Conservation (phyloP, 495 filamentous ascomycete species). For the Aspergillus baeticus region DNA sequence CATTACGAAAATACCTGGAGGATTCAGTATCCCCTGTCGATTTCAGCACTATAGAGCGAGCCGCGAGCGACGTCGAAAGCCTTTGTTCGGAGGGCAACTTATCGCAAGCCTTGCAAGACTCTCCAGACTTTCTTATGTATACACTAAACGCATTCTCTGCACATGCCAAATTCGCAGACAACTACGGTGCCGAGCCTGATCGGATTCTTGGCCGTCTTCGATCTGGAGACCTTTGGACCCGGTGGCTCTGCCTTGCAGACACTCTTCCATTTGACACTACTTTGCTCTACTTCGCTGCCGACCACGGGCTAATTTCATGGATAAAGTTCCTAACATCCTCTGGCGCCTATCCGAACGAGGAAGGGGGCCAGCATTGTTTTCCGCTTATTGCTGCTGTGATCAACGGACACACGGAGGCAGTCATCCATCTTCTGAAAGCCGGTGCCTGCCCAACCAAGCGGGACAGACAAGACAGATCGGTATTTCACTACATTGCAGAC, state of each 20-base stretch:
- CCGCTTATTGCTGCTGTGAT: not conserved
- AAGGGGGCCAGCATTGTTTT: not conserved
- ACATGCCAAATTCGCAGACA: not conserved
- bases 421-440: not conserved
- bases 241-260: not conserved
- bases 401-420: not conserved
- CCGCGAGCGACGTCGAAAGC: not conserved
- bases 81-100: not conserved
- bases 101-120: not conserved
- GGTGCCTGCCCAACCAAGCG: not conserved
- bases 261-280: not conserved
- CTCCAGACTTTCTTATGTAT: not conserved
- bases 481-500: too few species aligned
- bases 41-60: not conserved
- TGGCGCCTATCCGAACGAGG: not conserved
- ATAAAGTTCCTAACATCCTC: not conserved
- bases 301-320: not conserved
- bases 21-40: not conserved
- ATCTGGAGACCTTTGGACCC: not conserved
- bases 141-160: not conserved
- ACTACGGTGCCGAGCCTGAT: not conserved
- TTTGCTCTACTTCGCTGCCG: not conserved
- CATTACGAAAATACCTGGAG: not conserved
- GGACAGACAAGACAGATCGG: not conserved
- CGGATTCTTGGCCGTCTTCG: not conserved